Evolutionary conservation across 306 rosid species (phyloP).

Genomic region (Cucurbita maxima): DNA sequence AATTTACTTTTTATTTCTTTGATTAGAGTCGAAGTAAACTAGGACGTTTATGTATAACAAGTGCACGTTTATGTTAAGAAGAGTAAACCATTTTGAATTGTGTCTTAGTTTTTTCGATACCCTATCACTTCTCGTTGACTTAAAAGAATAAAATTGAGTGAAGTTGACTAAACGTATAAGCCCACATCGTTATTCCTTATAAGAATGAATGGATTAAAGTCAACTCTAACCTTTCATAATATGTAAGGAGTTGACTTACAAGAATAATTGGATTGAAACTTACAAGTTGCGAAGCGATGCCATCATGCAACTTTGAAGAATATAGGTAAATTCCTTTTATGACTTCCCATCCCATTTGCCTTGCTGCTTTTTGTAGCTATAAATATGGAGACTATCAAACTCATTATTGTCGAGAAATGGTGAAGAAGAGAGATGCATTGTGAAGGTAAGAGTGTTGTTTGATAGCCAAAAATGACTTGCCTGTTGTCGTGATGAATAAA

Average conservation of each 20-base stretch:
- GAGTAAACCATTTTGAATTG: background rate
- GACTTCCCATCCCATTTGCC: background rate
- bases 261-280: background rate
- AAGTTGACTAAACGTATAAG: background rate
- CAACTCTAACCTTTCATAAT: too few relatives aligned
- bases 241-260: background rate
- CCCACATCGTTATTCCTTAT: background rate
- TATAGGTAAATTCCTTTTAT: background rate
- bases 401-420: background rate
- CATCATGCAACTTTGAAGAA: background rate
- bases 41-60: background rate
- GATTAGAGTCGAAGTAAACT: background rate
- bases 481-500: background rate
- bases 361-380: background rate
- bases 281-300: background rate
- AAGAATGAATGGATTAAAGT: background rate
- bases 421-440: background rate
- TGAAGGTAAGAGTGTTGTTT: background rate
- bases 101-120: too few relatives aligned
- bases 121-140: background rate
- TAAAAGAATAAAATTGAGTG: background rate
- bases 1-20: background rate
- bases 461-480: conserved; percentile 1
- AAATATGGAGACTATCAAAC: background rate
- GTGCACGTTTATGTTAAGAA: background rate